Evolutionary conservation across 768 basidiomycete genomes (phyloP).

Genomic region (Pluteus cervinus): DNA sequence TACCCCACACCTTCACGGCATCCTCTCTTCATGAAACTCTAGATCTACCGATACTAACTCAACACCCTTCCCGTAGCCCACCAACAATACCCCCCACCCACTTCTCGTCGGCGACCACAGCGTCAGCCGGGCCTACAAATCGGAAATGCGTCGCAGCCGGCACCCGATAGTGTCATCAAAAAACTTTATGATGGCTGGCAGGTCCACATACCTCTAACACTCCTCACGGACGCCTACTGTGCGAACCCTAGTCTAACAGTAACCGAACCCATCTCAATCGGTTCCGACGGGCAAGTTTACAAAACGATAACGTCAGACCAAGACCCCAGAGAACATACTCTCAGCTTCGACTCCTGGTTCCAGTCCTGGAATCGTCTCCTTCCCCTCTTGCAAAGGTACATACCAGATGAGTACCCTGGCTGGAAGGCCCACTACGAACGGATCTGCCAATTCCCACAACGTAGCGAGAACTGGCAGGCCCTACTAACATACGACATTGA

Average conservation of each 20-base stretch:
- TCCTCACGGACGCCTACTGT: constrained; percentile 13
- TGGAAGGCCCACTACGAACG: constrained; percentile 13
- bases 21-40: too few species aligned
- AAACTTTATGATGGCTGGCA: constrained; percentile 12
- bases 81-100: too few species aligned
- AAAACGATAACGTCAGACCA: constrained; percentile 7
- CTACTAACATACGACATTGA: constrained; percentile 13
- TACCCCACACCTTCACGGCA: too few species aligned
- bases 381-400: constrained; percentile 7
- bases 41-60: too few species aligned
- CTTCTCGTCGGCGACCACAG: too few species aligned
- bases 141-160: too few species aligned
- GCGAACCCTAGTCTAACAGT: not conserved
- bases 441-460: constrained; percentile 7
- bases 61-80: too few species aligned
- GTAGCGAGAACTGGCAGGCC: constrained; percentile 7
- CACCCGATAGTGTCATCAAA: constrained; percentile 10
- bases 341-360: constrained; percentile 17
- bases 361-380: constrained; percentile 15
- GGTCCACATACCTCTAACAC: constrained; percentile 13
- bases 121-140: too few species aligned
- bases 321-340: constrained; percentile 7
- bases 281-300: constrained; percentile 5
- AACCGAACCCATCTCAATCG: constrained; percentile 1
- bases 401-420: constrained; percentile 4